phyloP scores from a whole-genome alignment of 257 asterid genomes.

The Verbena officinalis region DNA sequence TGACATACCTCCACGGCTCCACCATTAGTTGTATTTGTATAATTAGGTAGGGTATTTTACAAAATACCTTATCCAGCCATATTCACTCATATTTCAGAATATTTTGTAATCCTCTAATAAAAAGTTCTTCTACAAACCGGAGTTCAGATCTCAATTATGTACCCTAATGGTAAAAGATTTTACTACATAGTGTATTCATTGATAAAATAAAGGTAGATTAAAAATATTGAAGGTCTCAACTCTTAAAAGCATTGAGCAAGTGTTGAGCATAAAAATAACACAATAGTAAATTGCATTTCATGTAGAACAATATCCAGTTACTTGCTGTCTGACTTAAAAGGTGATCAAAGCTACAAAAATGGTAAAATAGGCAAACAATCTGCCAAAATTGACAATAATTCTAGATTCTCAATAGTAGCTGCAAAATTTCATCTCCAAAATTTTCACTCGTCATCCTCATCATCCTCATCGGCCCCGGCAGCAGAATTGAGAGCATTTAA shows the following conservation, averaged over 20 bases:
- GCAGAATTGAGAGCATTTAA: constrained; percentile 47
- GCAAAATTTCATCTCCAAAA: not conserved
- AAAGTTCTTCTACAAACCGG: too few species aligned
- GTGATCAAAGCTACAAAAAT: constrained; percentile 27
- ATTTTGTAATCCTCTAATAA: too few species aligned
- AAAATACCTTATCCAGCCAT: too few species aligned
- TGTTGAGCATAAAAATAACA: not conserved
- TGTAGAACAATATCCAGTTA: not conserved
- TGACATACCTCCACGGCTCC: too few species aligned
- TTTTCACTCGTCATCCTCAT: constrained; percentile 42
- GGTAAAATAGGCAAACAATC: constrained; percentile 12
- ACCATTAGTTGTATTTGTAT: too few species aligned
- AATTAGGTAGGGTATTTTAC: too few species aligned
- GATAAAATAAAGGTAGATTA: too few species aligned
- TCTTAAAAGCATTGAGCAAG: not conserved
- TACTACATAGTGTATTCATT: too few species aligned
- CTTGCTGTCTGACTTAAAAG: constrained; percentile 20
- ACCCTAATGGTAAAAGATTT: too few species aligned
- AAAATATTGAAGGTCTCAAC: too few species aligned
- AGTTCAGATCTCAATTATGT: too few species aligned
- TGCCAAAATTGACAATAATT: constrained; percentile 23
- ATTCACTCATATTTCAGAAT: too few species aligned
- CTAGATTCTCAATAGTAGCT: not conserved
- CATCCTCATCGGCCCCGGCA: constrained; percentile 37
- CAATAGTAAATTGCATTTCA: not conserved